Base-by-base conservation (phyloP, 345 rosid genomes). In the Punica granatum region DNA sequence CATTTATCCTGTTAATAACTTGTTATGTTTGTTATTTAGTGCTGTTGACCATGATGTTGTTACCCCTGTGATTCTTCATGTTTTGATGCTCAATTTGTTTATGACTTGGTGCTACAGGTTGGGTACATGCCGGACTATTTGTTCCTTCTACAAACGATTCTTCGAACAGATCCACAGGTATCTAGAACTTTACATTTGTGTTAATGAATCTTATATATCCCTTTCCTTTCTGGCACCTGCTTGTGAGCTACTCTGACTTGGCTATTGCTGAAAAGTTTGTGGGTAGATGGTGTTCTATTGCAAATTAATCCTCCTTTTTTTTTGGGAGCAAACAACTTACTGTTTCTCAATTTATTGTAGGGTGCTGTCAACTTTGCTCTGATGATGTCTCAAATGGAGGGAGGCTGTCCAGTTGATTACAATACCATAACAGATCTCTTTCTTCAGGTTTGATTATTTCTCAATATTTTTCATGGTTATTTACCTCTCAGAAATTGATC, bases 311-410 rank as follows among this genome's bases (percentile, higher is more conserved):
- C 36, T 61, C 43, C 44, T 31, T n/a, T 33, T 46, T 21, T 31
- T 62, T 62, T 14, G 6, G 8, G 23, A 19, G 33, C 9, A 19
- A 26, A 46, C 14, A 42, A 68, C 2, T 41, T 4, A 0, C 30
- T 23, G 34, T 30, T 68, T 68, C 41, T 32, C 26, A 9, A 25
- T 60, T 44, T 72, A 60, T 56, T 73, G 67, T 73, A 95, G 99
- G 99, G 99, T 60, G 99, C 99, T 61, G 97, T 86, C 61, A 92
- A 95, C 80, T 95, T 95, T 85, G 97, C 99, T 43, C 75, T 92
- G 79, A 95, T 90, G 99, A 95, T 95, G 99, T 92, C 99, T 59
- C 97, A 95, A 84, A 95, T 95, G 99, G 97, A 92, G 81, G 99
- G 96, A 60, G 99, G 99, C 51, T 90, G 96, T 76, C 98, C 99